A percentile compares a stretch with the other conserved stretches of the same genome.
Conservation (phyloP, 1,139 yeast species). For the Wickerhamomyces sp. region DNA sequence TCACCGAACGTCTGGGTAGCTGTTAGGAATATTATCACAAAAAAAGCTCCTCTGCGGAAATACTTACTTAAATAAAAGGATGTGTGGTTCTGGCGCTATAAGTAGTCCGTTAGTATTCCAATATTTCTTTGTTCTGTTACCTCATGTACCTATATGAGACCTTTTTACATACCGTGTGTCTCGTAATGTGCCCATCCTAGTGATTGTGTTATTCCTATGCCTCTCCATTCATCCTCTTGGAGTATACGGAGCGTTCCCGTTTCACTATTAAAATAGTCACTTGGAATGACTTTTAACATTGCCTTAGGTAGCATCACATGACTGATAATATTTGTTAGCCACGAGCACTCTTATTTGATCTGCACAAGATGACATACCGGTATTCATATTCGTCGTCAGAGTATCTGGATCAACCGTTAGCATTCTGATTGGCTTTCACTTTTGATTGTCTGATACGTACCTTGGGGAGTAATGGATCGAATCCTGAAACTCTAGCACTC, state of each 20-base stretch:
- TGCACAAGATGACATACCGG: slow-evolving; percentile 31
- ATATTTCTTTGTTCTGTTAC: too few relatives aligned
- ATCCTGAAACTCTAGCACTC: slow-evolving; percentile 87
- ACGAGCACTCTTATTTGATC: neutral
- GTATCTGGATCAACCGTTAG: slow-evolving; percentile 38
- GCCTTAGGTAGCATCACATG: slow-evolving; percentile 97
- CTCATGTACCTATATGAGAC: too few relatives aligned
- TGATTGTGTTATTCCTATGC: slow-evolving; percentile 94
- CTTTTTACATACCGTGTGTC: slow-evolving; percentile 61
- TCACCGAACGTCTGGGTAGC: slow-evolving; percentile 17
- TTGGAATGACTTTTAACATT: slow-evolving; percentile 93
- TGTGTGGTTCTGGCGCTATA: slow-evolving; percentile 92
- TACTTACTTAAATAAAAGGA: slow-evolving; percentile 66
- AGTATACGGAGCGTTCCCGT: slow-evolving; percentile 90
- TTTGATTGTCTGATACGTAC: slow-evolving; percentile 27
- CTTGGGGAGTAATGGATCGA: slow-evolving; percentile 90
- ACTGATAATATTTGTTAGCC: slow-evolving; percentile 33
- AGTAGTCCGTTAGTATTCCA: too few relatives aligned
- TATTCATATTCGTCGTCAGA: slow-evolving; percentile 87
- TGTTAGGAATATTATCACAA: too few relatives aligned
- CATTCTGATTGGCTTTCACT: slow-evolving; percentile 4
- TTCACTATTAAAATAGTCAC: slow-evolving; percentile 90
- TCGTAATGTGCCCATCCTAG: slow-evolving; percentile 98
- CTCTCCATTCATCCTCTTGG: slow-evolving; percentile 97
- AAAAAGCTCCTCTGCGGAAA: too few relatives aligned